These are phyloP conservation scores for Calycina marina DNA, from an alignment of 2,329 filamentous ascomycete genomes.

Conservation along the genomic window DNA sequence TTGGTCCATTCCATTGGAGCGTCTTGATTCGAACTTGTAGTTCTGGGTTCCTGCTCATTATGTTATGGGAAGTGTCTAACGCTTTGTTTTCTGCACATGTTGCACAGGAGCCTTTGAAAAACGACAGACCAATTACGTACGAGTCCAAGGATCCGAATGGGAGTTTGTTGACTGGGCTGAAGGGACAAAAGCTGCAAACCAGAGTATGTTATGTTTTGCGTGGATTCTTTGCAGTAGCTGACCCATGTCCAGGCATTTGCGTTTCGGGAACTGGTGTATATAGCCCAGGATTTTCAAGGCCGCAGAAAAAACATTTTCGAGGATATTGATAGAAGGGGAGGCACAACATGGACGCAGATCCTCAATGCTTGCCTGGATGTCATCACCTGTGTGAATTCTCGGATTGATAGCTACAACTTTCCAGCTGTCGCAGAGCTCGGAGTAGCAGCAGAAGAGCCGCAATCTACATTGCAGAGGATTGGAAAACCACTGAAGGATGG, in stretches of 20 bases:
- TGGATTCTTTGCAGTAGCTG: background rate
- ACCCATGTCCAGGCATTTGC: conserved; percentile 54
- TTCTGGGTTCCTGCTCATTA: conserved; percentile 50
- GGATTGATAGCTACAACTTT: conserved; percentile 47
- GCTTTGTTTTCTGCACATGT: conserved; percentile 68
- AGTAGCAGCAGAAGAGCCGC: conserved; percentile 1
- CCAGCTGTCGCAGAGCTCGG: conserved; percentile 5
- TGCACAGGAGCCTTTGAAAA: conserved; percentile 68
- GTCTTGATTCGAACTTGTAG: conserved; percentile 40
- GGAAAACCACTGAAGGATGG: conserved; percentile 15
- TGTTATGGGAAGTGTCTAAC: conserved; percentile 68
- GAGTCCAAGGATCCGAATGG: conserved; percentile 87
- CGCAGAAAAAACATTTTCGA: conserved; percentile 66
- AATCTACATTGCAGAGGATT: conserved; percentile 16
- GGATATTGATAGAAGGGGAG: conserved; percentile 72
- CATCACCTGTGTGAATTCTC: conserved; percentile 49
- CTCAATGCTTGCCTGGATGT: conserved; percentile 53
- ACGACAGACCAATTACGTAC: conserved; percentile 65
- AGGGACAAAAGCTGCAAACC: conserved; percentile 65
- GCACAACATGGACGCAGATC: conserved; percentile 70
- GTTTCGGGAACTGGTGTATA: conserved; percentile 78
- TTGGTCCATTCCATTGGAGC: conserved; percentile 40
- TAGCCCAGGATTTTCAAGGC: conserved; percentile 59
- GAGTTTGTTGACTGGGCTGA: conserved; percentile 71
- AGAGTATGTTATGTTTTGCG: conserved; percentile 34